phyloP scores from a whole-genome alignment of 345 rosid species.

The Gossypium sturtianum region DNA sequence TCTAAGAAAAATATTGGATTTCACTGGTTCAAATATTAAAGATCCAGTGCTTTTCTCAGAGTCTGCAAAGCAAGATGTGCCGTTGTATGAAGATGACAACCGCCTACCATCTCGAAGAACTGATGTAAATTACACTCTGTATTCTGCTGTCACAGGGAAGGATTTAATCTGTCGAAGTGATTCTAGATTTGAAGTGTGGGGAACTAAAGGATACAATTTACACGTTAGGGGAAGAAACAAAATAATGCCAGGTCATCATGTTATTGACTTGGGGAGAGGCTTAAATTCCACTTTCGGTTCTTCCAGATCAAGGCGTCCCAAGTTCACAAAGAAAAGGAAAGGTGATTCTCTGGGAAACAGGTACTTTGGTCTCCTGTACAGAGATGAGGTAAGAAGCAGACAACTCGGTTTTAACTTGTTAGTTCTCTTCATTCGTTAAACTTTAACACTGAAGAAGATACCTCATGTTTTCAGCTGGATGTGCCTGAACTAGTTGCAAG shows the following conservation, averaged over 20 bases:
- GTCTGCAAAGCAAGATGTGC: conserved; percentile 44
- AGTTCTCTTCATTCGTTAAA: not conserved
- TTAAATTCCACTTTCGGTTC: conserved; percentile 43
- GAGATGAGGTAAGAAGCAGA: conserved; percentile 63
- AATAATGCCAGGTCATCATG: conserved; percentile 62
- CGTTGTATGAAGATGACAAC: conserved; percentile 51
- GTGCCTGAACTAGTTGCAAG: conserved; percentile 58
- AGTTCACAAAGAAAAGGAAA: conserved; percentile 23
- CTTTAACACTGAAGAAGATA: conserved; percentile 3
- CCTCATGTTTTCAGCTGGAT: conserved; percentile 53
- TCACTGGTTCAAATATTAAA: conserved; percentile 56
- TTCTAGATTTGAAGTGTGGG: conserved; percentile 94
- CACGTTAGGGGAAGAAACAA: conserved; percentile 67
- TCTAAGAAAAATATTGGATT: conserved; percentile 75
- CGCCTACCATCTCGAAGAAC: conserved; percentile 82
- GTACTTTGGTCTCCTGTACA: conserved; percentile 48
- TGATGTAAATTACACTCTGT: conserved; percentile 75
- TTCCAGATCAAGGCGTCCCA: conserved; percentile 34
- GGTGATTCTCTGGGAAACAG: conserved; percentile 41
- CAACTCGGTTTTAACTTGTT: not conserved
- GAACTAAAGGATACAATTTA: conserved; percentile 74
- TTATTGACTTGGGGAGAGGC: conserved; percentile 52
- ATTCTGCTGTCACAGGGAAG: conserved; percentile 74
- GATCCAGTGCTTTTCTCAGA: conserved; percentile 73
- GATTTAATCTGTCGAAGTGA: conserved; percentile 69